Conservation (phyloP, 805 yeast species). For the Kurtzmaniella fragi region DNA sequence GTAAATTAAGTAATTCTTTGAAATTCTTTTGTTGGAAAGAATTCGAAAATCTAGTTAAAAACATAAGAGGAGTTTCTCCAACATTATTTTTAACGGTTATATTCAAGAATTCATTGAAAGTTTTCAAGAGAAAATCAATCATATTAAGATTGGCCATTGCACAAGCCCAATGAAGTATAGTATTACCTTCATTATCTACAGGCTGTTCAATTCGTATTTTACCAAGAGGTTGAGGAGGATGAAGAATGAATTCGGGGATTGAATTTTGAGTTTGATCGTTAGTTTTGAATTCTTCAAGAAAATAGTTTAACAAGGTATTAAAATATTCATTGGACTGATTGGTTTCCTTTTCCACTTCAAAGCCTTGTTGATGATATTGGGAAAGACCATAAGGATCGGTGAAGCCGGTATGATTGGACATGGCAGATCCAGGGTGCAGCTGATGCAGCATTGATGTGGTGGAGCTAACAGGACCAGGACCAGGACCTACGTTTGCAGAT, state of each 20-base stretch:
- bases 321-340: conserved; percentile 34
- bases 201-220: conserved; percentile 75
- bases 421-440: background rate
- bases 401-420: conserved; percentile 8
- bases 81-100: conserved; percentile 68
- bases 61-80: conserved; percentile 81
- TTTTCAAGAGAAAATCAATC: conserved; percentile 54
- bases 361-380: conserved; percentile 34
- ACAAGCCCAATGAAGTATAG: conserved; percentile 94
- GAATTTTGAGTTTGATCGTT: conserved; percentile 2
- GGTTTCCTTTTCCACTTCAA: conserved; percentile 14
- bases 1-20: conserved; percentile 27
- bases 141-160: conserved; percentile 75
- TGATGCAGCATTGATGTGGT: too few relatives aligned
- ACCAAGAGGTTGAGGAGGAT: conserved; percentile 51
- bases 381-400: conserved; percentile 32
- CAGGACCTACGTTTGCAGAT: background rate
- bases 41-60: conserved; percentile 36
- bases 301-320: conserved; percentile 44
- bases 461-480: too few relatives aligned
- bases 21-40: conserved; percentile 34
- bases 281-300: conserved; percentile 41
- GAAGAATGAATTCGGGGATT: conserved; percentile 37
- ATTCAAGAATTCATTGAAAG: conserved; percentile 64
- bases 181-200: conserved; percentile 89